These are phyloP conservation scores for Coniochaeta sp. DNA, from an alignment of 2,329 filamentous ascomycete genomes.

Conservation along the genomic window DNA sequence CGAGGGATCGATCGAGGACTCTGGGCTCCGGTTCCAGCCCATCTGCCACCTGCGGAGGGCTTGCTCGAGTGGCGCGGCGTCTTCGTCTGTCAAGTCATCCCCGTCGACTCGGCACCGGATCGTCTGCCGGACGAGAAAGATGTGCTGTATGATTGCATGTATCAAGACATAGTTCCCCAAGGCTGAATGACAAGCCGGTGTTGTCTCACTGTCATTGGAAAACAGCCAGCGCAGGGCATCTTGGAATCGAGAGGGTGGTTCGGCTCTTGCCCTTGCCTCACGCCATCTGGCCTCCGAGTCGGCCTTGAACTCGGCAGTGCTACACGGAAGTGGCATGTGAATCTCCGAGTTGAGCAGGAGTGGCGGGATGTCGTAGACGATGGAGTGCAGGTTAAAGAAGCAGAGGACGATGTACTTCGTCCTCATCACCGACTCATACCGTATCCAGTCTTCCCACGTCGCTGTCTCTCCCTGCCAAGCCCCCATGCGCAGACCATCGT, in stretches of 20 bases:
- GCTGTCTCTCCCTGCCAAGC: background rate
- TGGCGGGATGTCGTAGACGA: slow-evolving; percentile 54
- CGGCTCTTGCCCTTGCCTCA: slow-evolving; percentile 16
- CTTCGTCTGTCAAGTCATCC: slow-evolving; percentile 31
- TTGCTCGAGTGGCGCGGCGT: slow-evolving; percentile 32
- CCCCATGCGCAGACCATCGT: slow-evolving; percentile 34
- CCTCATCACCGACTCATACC: slow-evolving; percentile 40
- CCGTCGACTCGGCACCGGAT: slow-evolving; percentile 6
- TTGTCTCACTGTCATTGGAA: slow-evolving; percentile 4
- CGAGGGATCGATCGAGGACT: slow-evolving; percentile 44
- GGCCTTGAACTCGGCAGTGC: slow-evolving; percentile 47
- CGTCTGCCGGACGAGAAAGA: slow-evolving; percentile 39
- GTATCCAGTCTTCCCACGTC: slow-evolving; percentile 43
- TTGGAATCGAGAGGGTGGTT: slow-evolving; percentile 16
- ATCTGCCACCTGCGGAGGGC: slow-evolving; percentile 42
- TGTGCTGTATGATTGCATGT: slow-evolving; percentile 45
- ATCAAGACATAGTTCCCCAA: slow-evolving; percentile 47
- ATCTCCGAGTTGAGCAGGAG: slow-evolving; percentile 47
- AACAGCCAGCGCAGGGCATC: slow-evolving; percentile 24
- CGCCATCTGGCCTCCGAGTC: slow-evolving; percentile 40
- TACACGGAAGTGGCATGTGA: slow-evolving; percentile 44
- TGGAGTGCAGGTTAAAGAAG: slow-evolving; percentile 52
- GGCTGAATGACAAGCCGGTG: slow-evolving; percentile 28
- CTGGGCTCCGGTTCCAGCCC: slow-evolving; percentile 42
- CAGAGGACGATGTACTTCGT: slow-evolving; percentile 47